phyloP scores from a whole-genome alignment of 768 basidiomycete genomes.

The Suillus bovinus region DNA sequence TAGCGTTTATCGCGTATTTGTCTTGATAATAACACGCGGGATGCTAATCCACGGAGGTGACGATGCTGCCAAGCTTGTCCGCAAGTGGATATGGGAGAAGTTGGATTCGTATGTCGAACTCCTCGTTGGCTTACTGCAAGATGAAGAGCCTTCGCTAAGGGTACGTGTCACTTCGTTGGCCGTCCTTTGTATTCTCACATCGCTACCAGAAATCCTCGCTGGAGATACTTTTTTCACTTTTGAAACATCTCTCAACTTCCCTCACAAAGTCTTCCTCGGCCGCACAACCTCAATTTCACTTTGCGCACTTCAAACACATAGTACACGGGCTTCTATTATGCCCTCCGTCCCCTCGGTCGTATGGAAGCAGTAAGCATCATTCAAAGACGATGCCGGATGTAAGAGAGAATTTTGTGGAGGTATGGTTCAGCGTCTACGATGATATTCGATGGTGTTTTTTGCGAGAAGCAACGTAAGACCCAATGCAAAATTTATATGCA shows the following conservation, averaged over 20 bases:
- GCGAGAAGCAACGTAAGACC: conserved; percentile 66
- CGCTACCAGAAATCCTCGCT: conserved; percentile 60
- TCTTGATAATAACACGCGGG: conserved; percentile 57
- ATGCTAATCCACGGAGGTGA: conserved; percentile 52
- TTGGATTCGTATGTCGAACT: conserved; percentile 70
- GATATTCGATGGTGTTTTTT: conserved; percentile 92
- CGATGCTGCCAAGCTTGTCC: conserved; percentile 59
- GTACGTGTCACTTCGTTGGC: conserved; percentile 43
- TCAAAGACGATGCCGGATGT: conserved; percentile 58
- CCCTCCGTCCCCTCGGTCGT: conserved; percentile 46
- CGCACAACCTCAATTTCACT: conserved; percentile 63
- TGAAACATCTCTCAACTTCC: conserved; percentile 75
- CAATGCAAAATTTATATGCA: conserved; percentile 2
- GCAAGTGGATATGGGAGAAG: conserved; percentile 78
- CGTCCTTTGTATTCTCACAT: conserved; percentile 7
- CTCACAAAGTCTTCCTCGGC: conserved; percentile 45
- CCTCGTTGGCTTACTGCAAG: conserved; percentile 68
- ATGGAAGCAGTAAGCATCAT: conserved; percentile 24
- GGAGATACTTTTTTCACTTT: conserved; percentile 73
- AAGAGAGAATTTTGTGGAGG: conserved; percentile 60
- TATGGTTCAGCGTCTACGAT: conserved; percentile 76
- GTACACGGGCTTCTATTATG: conserved; percentile 60
- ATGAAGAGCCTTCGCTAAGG: conserved; percentile 72
- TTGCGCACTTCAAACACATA: conserved; percentile 66
- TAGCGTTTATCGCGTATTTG: conserved; percentile 78